Percentiles rank a stretch among this genome's conserved stretches.
Evolutionary conservation across 2,329 filamentous ascomycete genomes (phyloP).

Genomic region (Alternaria incomplexa): DNA sequence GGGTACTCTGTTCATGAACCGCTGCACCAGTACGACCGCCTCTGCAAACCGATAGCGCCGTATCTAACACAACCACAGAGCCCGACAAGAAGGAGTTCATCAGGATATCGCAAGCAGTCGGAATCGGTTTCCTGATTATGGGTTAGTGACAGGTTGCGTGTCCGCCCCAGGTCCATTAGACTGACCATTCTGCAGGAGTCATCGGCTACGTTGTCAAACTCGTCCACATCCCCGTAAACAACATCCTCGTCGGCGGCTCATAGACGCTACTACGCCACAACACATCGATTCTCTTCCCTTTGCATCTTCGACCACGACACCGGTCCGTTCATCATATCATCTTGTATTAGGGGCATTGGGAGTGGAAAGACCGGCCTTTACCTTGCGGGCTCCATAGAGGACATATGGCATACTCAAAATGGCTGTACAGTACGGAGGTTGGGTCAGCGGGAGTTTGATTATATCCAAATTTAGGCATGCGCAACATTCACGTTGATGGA

Average conservation of each 20-base stretch:
- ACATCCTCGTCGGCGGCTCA: conserved; percentile 57
- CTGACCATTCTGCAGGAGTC: conserved; percentile 38
- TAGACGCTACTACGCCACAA: conserved; percentile 23
- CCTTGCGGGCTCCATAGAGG: conserved; percentile 5
- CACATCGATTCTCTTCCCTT: conserved; percentile 18
- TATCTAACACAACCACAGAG: conserved; percentile 49
- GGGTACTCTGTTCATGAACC: conserved; percentile 57
- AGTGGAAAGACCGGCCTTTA: not conserved
- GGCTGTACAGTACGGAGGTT: conserved; percentile 43
- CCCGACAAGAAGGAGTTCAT: conserved; percentile 49
- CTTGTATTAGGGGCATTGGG: conserved; percentile 17
- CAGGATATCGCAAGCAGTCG: conserved; percentile 59
- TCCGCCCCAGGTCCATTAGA: not conserved
- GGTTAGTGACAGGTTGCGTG: conserved; percentile 26
- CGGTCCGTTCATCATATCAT: conserved; percentile 23
- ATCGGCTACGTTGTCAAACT: conserved; percentile 62
- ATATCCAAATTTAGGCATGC: conserved; percentile 38
- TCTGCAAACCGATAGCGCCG: not conserved
- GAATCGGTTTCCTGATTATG: conserved; percentile 61
- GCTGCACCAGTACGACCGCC: conserved; percentile 52
- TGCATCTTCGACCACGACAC: conserved; percentile 11
- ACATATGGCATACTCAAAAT: conserved; percentile 17
- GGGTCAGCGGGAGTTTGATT: conserved; percentile 46
- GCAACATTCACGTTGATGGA: conserved; percentile 9
- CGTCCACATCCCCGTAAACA: conserved; percentile 61